Evolutionary conservation across 1,284 basidiomycete genomes (phyloP).

Genomic region (Pseudozyma flocculosa): DNA sequence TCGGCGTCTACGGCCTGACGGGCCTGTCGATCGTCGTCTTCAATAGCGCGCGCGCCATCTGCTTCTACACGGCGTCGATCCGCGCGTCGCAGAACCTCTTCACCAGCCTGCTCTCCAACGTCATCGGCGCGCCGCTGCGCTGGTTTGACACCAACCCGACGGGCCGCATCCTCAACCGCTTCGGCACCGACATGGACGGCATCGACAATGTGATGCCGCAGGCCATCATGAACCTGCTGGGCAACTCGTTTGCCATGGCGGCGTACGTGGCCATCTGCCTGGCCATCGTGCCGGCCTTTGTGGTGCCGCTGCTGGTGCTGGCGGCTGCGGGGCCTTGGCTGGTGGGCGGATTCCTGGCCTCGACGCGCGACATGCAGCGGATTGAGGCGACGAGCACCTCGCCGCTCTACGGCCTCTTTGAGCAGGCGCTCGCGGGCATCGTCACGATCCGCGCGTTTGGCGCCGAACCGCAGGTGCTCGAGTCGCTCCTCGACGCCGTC

Average conservation of each 20-base stretch:
- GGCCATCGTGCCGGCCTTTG: constrained; percentile 46
- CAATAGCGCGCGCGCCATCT: constrained; percentile 23
- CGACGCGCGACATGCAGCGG: constrained; percentile 52
- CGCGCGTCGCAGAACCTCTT: constrained; percentile 43
- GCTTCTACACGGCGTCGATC: constrained; percentile 32
- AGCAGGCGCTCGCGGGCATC: constrained; percentile 46
- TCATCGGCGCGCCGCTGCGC: constrained; percentile 45
- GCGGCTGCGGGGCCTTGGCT: constrained; percentile 30
- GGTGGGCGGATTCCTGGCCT: constrained; percentile 44
- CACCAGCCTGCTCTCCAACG: constrained; percentile 33
- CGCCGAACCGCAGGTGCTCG: constrained; percentile 38
- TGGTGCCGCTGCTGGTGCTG: constrained; percentile 35
- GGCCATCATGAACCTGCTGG: constrained; percentile 34
- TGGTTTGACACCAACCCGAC: constrained; percentile 53
- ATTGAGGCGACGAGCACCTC: constrained; percentile 55
- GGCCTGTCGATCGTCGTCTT: constrained; percentile 24
- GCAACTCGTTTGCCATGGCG: constrained; percentile 32
- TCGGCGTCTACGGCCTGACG: constrained; percentile 27
- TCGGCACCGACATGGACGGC: constrained; percentile 49
- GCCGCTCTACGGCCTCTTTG: constrained; percentile 52
- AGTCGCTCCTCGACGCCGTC: constrained; percentile 36
- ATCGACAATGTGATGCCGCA: constrained; percentile 49
- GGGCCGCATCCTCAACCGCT: constrained; percentile 52
- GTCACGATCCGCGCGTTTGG: constrained; percentile 53
- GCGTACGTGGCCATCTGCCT: constrained; percentile 42